Conservation (phyloP, 192 early-diverging fungal genomes). For the Gryganskiella cystojenkinii region DNA sequence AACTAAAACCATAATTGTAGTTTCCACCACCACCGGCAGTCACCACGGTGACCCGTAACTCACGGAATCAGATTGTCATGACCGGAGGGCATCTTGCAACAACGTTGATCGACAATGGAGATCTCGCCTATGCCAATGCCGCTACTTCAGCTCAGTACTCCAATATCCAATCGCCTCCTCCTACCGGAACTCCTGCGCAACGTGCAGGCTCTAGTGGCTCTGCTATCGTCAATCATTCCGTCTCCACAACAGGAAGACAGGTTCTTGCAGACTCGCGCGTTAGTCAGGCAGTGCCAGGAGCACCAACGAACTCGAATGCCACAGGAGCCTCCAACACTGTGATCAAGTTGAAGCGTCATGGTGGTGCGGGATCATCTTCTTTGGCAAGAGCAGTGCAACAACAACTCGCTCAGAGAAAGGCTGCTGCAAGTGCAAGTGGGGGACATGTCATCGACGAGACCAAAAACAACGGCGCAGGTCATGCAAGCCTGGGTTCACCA, state of each 20-base stretch:
- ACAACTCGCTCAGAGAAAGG: slow-evolving; percentile 57
- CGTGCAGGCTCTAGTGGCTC: no score
- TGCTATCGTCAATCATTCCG: no score
- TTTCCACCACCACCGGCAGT: slow-evolving; percentile 41
- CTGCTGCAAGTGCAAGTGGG: slow-evolving; percentile 25
- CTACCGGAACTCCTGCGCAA: no score
- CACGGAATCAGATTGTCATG: slow-evolving; percentile 49
- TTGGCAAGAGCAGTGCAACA: slow-evolving; percentile 65
- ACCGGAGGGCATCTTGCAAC: slow-evolving; percentile 44
- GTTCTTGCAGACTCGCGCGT: neutral
- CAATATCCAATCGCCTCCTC: slow-evolving; percentile 14
- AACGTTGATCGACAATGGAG: slow-evolving; percentile 39
- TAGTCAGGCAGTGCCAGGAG: slow-evolving; percentile 13
- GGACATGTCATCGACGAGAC: slow-evolving; percentile 22
- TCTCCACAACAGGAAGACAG: no score
- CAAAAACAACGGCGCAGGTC: neutral
- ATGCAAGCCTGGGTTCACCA: no score
- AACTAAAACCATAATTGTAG: no score
- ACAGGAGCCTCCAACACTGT: slow-evolving; percentile 22
- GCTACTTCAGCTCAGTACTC: slow-evolving; percentile 13
- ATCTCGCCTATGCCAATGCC: slow-evolving; percentile 1
- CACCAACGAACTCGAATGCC: neutral
- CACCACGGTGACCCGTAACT: slow-evolving; percentile 42
- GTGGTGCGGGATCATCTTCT: slow-evolving; percentile 60
- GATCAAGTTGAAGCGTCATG: slow-evolving; percentile 53